phyloP scores from a whole-genome alignment of 495 filamentous ascomycete species.

The Lasiosphaeria ovina region DNA sequence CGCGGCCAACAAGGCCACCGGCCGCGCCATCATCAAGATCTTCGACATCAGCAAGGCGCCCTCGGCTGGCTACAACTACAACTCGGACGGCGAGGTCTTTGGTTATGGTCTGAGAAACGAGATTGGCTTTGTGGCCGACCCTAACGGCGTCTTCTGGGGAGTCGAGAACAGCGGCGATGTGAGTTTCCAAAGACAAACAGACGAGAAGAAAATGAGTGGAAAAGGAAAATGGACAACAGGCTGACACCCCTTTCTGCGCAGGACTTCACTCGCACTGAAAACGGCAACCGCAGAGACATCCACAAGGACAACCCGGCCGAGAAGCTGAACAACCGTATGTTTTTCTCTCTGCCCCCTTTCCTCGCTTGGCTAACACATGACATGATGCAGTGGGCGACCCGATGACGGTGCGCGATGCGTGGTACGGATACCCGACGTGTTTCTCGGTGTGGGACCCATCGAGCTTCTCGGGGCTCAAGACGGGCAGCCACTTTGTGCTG shows the following conservation, averaged over 20 bases:
- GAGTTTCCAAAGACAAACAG: conserved; percentile 23
- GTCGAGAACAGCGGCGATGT: conserved; percentile 71
- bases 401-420: conserved; percentile 34
- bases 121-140: conserved; percentile 63
- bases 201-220: conserved; percentile 22
- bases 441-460: conserved; percentile 59
- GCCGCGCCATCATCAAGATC: conserved; percentile 60
- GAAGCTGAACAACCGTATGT: conserved; percentile 66
- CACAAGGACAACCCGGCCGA: conserved; percentile 68
- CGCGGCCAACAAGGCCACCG: conserved; percentile 45
- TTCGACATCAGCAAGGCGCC: conserved; percentile 55
- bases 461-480: conserved; percentile 43
- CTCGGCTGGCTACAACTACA: conserved; percentile 43
- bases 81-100: conserved; percentile 53
- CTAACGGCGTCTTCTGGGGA: conserved; percentile 59
- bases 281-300: conserved; percentile 52
- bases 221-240: background rate
- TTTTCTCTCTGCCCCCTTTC: background rate
- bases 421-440: conserved; percentile 71
- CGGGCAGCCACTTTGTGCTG: conserved; percentile 52
- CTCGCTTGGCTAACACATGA: background rate
- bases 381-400: conserved; percentile 34
- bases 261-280: conserved; percentile 36
- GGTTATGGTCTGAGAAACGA: conserved; percentile 68
- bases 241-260: conserved; percentile 1